These are phyloP conservation scores for Helichrysum umbraculigerum DNA, from an alignment of 129 eudicot genomes.

Conservation along the genomic window DNA sequence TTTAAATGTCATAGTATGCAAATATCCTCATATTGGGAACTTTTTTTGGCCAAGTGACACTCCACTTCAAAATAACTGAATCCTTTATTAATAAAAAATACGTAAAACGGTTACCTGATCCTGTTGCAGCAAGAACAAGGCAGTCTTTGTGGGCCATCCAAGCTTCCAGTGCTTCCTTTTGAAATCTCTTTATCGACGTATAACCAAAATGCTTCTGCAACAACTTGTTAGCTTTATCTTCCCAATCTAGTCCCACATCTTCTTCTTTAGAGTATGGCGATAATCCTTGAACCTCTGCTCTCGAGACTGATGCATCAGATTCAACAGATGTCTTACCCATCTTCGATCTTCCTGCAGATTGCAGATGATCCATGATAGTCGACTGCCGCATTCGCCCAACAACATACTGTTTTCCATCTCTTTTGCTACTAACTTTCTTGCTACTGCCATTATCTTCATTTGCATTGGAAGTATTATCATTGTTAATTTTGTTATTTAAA, in stretches of 20 bases:
- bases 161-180: slow-evolving; percentile 77
- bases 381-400: slow-evolving; percentile 51
- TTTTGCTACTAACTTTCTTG: slow-evolving; percentile 37
- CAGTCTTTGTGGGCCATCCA: slow-evolving; percentile 79
- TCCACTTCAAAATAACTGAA: too few species aligned
- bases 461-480: slow-evolving; percentile 21
- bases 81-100: not conserved
- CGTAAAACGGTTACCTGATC: slow-evolving; percentile 57
- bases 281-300: not conserved
- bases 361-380: slow-evolving; percentile 56
- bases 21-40: too few species aligned
- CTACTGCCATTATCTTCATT: slow-evolving; percentile 18
- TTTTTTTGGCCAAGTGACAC: too few species aligned
- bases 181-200: slow-evolving; percentile 69
- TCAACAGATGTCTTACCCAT: slow-evolving; percentile 29
- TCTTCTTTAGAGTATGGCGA: slow-evolving; percentile 27
- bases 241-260: slow-evolving; percentile 61
- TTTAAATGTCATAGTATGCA: too few species aligned
- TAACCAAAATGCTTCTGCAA: slow-evolving; percentile 63
- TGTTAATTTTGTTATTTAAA: slow-evolving; percentile 29
- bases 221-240: slow-evolving; percentile 46
- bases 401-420: slow-evolving; percentile 29
- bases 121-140: slow-evolving; percentile 96
- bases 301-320: slow-evolving; percentile 14
- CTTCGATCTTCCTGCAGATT: slow-evolving; percentile 38